These are phyloP conservation scores for Leccinum fibrillosum DNA, from an alignment of 768 basidiomycete genomes.

Conservation along the genomic window DNA sequence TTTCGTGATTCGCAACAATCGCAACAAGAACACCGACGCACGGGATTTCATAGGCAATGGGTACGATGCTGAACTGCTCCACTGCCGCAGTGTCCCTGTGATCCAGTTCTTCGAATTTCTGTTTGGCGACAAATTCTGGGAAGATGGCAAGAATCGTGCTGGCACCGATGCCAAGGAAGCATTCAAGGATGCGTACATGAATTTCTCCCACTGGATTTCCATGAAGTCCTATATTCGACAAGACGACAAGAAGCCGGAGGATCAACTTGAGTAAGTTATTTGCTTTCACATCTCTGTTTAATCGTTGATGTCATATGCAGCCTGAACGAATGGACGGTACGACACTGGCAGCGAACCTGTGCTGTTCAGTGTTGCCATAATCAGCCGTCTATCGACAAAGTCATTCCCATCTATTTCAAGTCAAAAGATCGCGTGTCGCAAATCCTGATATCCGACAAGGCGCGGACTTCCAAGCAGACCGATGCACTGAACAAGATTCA, in stretches of 20 bases:
- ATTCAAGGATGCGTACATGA: too few species aligned
- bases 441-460: slow-evolving; percentile 1
- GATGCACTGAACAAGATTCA: neutral
- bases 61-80: too few species aligned
- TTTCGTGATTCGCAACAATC: too few species aligned
- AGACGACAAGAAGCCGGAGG: neutral
- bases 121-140: too few species aligned
- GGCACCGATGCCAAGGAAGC: too few species aligned
- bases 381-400: neutral
- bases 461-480: neutral
- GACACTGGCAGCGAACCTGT: neutral
- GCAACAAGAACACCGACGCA: too few species aligned
- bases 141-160: too few species aligned
- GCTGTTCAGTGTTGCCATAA: neutral
- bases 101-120: too few species aligned
- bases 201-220: too few species aligned
- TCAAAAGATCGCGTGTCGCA: neutral
- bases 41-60: too few species aligned
- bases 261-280: neutral
- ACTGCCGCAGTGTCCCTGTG: too few species aligned
- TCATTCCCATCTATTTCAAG: neutral
- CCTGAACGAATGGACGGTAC: neutral
- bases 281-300: neutral
- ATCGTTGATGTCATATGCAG: neutral
- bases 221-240: neutral